Evolutionary conservation across 768 basidiomycete genomes (phyloP).

Genomic region (Boletus eberwhitei): DNA sequence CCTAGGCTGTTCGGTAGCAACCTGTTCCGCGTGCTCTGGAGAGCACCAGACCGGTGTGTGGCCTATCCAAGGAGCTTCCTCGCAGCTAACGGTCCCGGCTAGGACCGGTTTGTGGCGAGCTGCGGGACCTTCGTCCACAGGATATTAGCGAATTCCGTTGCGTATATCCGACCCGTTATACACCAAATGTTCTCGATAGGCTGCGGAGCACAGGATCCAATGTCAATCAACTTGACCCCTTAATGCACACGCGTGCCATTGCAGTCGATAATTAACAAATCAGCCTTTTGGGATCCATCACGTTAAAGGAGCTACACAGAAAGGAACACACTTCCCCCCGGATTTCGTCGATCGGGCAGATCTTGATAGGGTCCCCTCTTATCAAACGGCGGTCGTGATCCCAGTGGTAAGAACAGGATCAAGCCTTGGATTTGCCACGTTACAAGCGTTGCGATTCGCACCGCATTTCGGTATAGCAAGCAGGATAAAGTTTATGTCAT

Average conservation of each 20-base stretch:
- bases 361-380: not conserved
- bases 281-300: not conserved
- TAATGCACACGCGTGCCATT: not conserved
- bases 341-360: not conserved
- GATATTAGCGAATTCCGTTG: not conserved
- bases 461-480: not conserved
- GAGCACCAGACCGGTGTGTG: not conserved
- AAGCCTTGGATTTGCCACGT: not conserved
- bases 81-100: constrained; percentile 5
- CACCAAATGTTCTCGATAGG: not conserved
- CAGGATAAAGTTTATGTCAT: not conserved
- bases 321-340: not conserved
- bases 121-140: not conserved
- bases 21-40: not conserved
- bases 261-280: not conserved
- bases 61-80: constrained; percentile 1
- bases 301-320: not conserved
- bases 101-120: not conserved
- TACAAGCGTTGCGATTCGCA: not conserved
- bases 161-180: not conserved
- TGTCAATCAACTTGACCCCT: not conserved
- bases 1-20: not conserved
- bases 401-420: not conserved
- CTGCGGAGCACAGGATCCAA: constrained; percentile 17
- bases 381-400: not conserved